Evolutionary conservation across 805 yeast species (phyloP), one percentile per base, ranked within the genome.

Genomic region (Ascoidea rubescens): DNA sequence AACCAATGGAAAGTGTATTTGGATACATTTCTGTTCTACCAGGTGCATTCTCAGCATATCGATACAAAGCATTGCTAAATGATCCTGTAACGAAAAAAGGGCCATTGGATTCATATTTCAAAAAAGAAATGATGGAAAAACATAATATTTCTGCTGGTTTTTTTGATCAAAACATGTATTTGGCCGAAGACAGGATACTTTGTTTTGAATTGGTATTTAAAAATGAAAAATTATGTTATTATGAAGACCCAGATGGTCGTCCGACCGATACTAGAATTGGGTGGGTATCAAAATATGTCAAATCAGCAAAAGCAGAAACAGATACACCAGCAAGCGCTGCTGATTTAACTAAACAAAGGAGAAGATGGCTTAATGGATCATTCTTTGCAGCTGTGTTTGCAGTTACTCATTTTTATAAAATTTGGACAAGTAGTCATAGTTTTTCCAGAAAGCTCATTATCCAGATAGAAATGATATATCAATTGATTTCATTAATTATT

Each of bases 281-380:
- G 55, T 91, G 96, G 87, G 70, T 87, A 21, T 75, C 91, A 59
- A 79, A 82, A 59, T 91, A 89, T 62, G 96, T 91, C 59, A 85
- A 85, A 62, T 77, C 83, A 52, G 96, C 97, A 5, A 78, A 78
- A 56, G 98, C 97, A 0, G 90, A 87, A 58, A 93, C 98, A 2
- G 98, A 93, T 75, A 98, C 90, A 50, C 98, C 98, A 7, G 96
- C 87, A 59, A 72, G 77, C 43, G 75, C 93, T 44, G 81, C 93
- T 28, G 98, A 91, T 62, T 83, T 91, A 56, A 83, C 93, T 45
- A 74, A 89, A 46, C 98, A 91, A 67, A 79, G 98, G 71, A 77
- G 98, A 65, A 80, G 98, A 69, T 93, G 98, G 98, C 77, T 91
- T 58, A 91, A 91, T 65, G 98, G 98, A 52, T 89, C 98, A 0